Conservation (phyloP, 306 rosid species). For the Dryas alaskensis region DNA sequence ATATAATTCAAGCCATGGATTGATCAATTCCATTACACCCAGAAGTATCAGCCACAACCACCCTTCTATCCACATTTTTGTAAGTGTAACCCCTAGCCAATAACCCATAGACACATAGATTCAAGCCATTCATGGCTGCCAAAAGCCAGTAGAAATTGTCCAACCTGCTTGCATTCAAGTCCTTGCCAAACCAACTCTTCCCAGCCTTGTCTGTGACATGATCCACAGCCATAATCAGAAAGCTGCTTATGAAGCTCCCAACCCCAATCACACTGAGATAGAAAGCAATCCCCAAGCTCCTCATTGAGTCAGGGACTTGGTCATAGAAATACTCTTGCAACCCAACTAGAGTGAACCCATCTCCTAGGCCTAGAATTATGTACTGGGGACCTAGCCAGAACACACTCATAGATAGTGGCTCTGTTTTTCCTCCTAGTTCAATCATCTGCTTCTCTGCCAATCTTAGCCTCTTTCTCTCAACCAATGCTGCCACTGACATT, state of each 20-base stretch:
- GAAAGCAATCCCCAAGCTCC: conserved; percentile 82
- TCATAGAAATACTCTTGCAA: conserved; percentile 85
- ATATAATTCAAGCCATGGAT: not conserved
- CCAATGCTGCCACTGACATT: conserved; percentile 57
- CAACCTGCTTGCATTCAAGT: conserved; percentile 65
- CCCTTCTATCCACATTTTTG: conserved; percentile 15
- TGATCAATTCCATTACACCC: not conserved
- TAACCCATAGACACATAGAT: conserved; percentile 1
- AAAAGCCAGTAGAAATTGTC: conserved; percentile 86
- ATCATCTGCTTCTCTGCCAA: conserved; percentile 4
- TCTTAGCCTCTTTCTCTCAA: conserved; percentile 55
- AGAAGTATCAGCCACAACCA: not conserved
- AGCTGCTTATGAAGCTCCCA: conserved; percentile 69
- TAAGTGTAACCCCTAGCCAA: conserved; percentile 8
- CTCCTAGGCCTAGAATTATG: conserved; percentile 69
- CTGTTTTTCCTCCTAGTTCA: too few relatives aligned
- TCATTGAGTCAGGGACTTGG: conserved; percentile 94
- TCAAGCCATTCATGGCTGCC: conserved; percentile 8
- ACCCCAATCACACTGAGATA: conserved; percentile 77
- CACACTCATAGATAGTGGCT: conserved; percentile 53
- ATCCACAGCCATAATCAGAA: conserved; percentile 62
- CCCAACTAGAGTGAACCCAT: conserved; percentile 77
- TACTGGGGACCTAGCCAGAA: conserved; percentile 85
- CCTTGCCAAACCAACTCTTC: conserved; percentile 77
- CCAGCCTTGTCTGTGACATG: conserved; percentile 47